phyloP scores from a whole-genome alignment of 139 green algal genomes.

The Parachlorella kessleri region DNA sequence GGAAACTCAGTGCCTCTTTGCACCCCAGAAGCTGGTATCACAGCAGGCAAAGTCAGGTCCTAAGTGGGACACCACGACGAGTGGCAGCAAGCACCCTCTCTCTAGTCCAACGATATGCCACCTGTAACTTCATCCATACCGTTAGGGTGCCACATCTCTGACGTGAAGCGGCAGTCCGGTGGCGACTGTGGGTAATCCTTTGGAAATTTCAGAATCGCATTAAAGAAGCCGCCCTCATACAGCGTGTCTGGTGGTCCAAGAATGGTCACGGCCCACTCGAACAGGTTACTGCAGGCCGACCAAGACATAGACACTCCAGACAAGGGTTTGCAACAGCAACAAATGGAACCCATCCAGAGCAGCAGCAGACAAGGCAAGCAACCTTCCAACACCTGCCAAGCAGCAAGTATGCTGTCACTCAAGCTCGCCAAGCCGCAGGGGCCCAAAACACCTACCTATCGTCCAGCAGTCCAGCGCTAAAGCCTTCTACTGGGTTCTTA shows the following conservation, averaged over 20 bases:
- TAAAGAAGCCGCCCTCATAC: slow-evolving; percentile 99
- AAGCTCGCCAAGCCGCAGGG: no score
- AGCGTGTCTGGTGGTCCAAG: slow-evolving; percentile 98
- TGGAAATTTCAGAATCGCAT: slow-evolving; percentile 93
- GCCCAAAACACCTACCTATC: slow-evolving; percentile 62
- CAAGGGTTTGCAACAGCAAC: background rate
- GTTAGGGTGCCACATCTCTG: slow-evolving; percentile 99
- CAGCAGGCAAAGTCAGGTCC: no score
- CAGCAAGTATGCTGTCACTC: no score
- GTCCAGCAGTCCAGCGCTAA: slow-evolving; percentile 96
- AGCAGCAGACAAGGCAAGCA: no score
- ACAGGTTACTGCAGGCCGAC: slow-evolving; percentile 75
- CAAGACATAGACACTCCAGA: background rate
- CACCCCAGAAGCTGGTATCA: no score
- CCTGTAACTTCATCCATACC: slow-evolving; percentile 44
- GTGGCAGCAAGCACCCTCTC: no score
- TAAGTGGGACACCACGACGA: no score
- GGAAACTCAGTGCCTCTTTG: no score
- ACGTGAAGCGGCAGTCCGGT: slow-evolving; percentile 94
- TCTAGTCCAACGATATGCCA: background rate
- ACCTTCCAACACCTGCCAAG: no score
- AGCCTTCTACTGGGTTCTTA: slow-evolving; percentile 97
- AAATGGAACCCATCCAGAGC: no score
- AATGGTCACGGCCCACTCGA: slow-evolving; percentile 98
- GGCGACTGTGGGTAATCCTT: slow-evolving; percentile 98